Evolutionary conservation across 2,329 filamentous ascomycete species (phyloP).

Genomic region (Scedosporium boydii): DNA sequence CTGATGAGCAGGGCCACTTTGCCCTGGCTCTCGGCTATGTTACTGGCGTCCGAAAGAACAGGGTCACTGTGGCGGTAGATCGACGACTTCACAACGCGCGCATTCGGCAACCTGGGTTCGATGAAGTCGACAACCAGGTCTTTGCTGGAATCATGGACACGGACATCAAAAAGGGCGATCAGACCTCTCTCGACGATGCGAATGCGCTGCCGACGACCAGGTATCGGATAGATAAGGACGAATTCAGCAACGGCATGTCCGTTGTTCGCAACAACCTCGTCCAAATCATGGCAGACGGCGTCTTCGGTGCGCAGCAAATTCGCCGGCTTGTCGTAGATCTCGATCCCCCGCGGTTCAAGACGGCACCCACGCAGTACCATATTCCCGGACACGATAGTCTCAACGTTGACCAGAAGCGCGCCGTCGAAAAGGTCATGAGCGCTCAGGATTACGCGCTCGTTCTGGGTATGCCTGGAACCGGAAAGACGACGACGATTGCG

Average conservation of each 20-base stretch:
- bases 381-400: constrained; percentile 45
- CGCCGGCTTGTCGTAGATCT: constrained; percentile 75
- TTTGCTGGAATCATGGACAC: constrained; percentile 93
- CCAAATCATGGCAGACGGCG: constrained; percentile 76
- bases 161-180: constrained; percentile 18
- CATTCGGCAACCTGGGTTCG: constrained; percentile 64
- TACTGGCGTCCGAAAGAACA: constrained; percentile 61
- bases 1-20: constrained; percentile 91
- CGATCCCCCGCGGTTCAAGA: constrained; percentile 62
- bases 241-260: constrained; percentile 97
- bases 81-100: constrained; percentile 80
- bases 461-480: constrained; percentile 94
- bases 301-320: constrained; percentile 61
- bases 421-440: constrained; percentile 92
- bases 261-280: constrained; percentile 89
- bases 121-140: constrained; percentile 67
- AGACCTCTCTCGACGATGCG: not conserved
- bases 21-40: constrained; percentile 90
- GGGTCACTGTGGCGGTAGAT: constrained; percentile 84
- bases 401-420: constrained; percentile 78
- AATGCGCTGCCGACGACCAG: constrained; percentile 32
- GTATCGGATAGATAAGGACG: constrained; percentile 92
- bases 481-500: constrained; percentile 96
- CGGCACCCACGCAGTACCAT: constrained; percentile 51
- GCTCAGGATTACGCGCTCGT: constrained; percentile 95